phyloP scores from a whole-genome alignment of 805 yeast genomes.

The Metschnikowia continentalis region DNA sequence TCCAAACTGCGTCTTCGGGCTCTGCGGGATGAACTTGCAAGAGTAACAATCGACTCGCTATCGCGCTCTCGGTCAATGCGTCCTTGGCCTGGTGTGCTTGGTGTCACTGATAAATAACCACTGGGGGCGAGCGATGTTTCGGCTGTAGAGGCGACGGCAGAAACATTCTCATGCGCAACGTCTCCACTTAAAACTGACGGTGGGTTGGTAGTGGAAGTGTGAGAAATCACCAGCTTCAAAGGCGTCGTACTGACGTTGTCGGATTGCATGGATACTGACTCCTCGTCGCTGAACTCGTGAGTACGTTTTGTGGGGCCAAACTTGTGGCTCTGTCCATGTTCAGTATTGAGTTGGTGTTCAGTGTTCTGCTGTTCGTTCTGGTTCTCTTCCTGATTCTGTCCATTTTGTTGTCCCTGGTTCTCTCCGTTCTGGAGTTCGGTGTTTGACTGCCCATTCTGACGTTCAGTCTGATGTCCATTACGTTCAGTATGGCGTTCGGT shows the following conservation, averaged over 20 bases:
- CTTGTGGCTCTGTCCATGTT: slow-evolving; percentile 4
- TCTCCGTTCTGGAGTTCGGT: not conserved
- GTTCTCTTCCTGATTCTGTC: no score
- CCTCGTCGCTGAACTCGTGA: slow-evolving; percentile 14
- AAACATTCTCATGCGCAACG: slow-evolving; percentile 24
- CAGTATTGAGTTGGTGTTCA: slow-evolving; percentile 3
- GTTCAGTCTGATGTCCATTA: no score
- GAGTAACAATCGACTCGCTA: slow-evolving; percentile 40
- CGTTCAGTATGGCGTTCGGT: no score
- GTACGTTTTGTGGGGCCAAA: slow-evolving; percentile 8
- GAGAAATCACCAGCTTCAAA: slow-evolving; percentile 41
- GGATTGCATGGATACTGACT: slow-evolving; percentile 11
- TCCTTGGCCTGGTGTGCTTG: slow-evolving; percentile 11
- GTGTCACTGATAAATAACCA: slow-evolving; percentile 17
- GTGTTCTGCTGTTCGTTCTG: not conserved
- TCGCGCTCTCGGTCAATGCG: slow-evolving; percentile 24
- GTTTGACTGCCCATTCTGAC: not conserved
- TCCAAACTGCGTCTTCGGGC: slow-evolving; percentile 40
- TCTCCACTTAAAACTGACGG: slow-evolving; percentile 37
- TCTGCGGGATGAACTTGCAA: slow-evolving; percentile 39
- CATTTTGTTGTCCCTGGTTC: not conserved
- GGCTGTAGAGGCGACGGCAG: slow-evolving; percentile 43
- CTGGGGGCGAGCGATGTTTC: slow-evolving; percentile 50
- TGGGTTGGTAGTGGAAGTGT: slow-evolving; percentile 34
- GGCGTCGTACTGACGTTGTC: slow-evolving; percentile 49